A percentile compares a stretch with the other conserved stretches of the same genome.
phyloP scores from a whole-genome alignment of 176 grass and related monocot species.

The Aegilops tauschii region DNA sequence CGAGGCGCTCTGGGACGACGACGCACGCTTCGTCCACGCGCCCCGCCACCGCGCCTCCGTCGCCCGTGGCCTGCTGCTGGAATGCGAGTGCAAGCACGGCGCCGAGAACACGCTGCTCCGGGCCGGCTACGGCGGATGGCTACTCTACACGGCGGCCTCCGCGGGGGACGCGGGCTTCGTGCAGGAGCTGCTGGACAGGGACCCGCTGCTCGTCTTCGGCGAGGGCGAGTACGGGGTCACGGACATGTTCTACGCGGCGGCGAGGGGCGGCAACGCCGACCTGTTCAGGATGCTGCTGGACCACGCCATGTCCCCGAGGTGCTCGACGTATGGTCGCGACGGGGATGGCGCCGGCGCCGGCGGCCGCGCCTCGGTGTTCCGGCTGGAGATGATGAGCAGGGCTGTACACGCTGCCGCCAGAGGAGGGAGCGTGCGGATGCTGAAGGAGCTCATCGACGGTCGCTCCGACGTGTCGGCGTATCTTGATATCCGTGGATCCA shows the following conservation, averaged over 20 bases:
- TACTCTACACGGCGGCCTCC: slow-evolving; percentile 81
- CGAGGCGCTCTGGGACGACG: slow-evolving; percentile 90
- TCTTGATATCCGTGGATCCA: slow-evolving; percentile 72
- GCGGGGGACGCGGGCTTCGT: slow-evolving; percentile 73
- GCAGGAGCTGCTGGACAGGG: slow-evolving; percentile 67
- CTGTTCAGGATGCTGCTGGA: slow-evolving; percentile 74
- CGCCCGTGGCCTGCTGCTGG: slow-evolving; percentile 53
- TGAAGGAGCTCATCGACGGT: slow-evolving; percentile 58
- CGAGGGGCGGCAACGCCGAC: slow-evolving; percentile 52
- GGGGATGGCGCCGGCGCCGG: slow-evolving; percentile 8
- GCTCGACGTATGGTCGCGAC: slow-evolving; percentile 38
- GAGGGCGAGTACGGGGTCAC: slow-evolving; percentile 98
- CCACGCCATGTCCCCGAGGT: slow-evolving; percentile 59
- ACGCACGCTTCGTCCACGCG: slow-evolving; percentile 50
- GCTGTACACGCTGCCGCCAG: slow-evolving; percentile 75
- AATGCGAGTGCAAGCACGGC: slow-evolving; percentile 68
- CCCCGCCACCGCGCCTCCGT: slow-evolving; percentile 56
- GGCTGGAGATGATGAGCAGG: slow-evolving; percentile 75
- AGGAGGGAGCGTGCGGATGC: slow-evolving; percentile 75
- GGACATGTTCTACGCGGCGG: slow-evolving; percentile 79
- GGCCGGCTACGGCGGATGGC: slow-evolving; percentile 90
- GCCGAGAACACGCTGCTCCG: slow-evolving; percentile 71
- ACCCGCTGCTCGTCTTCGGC: slow-evolving; percentile 77
- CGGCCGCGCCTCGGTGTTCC: slow-evolving; percentile 42
- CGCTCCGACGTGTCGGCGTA: slow-evolving; percentile 53